A percentile compares a stretch with the other conserved stretches of the same genome.
These are phyloP conservation scores for Graphiopsis chlorocephala DNA, from an alignment of 2,329 filamentous ascomycete species.

Conservation along the genomic window DNA sequence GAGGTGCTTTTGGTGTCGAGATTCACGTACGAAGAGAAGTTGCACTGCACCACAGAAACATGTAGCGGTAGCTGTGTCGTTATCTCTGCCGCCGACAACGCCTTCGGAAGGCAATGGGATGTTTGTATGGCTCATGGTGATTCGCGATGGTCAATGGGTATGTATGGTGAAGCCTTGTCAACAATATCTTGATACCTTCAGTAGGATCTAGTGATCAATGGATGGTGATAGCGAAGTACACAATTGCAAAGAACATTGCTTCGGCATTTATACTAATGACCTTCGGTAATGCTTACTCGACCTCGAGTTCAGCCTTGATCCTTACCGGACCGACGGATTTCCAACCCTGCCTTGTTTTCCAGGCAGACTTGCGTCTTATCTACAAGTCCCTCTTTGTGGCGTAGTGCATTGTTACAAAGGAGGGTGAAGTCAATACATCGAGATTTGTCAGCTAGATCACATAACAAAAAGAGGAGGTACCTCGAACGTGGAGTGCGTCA, in stretches of 20 bases:
- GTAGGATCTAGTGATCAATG: neutral
- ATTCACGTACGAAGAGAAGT: slow-evolving; percentile 47
- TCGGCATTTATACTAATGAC: neutral
- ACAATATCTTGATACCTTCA: neutral
- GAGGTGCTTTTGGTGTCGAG: neutral
- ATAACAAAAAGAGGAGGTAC: too few species aligned
- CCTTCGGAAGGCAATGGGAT: slow-evolving; percentile 13
- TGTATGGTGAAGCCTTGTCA: neutral
- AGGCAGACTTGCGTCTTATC: neutral
- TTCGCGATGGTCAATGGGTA: neutral
- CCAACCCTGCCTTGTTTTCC: neutral
- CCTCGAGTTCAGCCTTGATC: neutral
- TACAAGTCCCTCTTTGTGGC: neutral
- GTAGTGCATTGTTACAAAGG: neutral
- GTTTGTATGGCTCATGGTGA: neutral
- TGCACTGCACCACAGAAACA: slow-evolving; percentile 60
- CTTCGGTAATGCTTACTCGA: neutral
- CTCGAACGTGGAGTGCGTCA: too few species aligned
- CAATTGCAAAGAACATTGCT: neutral
- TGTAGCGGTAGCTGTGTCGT: slow-evolving; percentile 50
- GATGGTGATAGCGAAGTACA: neutral
- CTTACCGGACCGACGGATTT: neutral
- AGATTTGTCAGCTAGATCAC: neutral
- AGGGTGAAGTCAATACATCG: neutral
- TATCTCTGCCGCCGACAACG: neutral